phyloP scores from a whole-genome alignment of 2,329 filamentous ascomycete genomes.

The Aspergillus sp. region DNA sequence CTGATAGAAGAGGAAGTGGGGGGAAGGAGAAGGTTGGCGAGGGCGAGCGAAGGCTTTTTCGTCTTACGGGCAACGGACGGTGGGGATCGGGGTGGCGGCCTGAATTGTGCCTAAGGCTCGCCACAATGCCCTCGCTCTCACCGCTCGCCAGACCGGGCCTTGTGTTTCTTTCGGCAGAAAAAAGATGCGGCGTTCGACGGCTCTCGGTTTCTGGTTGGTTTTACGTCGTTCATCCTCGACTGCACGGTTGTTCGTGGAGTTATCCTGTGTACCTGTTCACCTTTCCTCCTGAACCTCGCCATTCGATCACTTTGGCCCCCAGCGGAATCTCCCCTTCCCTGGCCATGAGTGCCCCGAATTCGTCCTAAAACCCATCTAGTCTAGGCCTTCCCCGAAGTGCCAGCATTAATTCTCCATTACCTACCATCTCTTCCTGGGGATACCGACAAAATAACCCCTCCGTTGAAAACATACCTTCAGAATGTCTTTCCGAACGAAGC shows the following conservation, averaged over 20 bases:
- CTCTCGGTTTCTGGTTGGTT: no score
- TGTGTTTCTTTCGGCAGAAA: constrained; percentile 10
- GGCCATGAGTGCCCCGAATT: neutral
- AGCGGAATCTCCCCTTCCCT: neutral
- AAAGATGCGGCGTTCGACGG: neutral
- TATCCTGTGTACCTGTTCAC: no score
- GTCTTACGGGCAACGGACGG: constrained; percentile 5
- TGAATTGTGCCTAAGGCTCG: constrained; percentile 29
- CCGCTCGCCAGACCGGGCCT: constrained; percentile 10
- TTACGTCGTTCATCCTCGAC: no score
- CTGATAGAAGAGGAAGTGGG: constrained; percentile 17
- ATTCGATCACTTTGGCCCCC: neutral
- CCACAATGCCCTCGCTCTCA: constrained; percentile 8
- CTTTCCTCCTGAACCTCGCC: neutral
- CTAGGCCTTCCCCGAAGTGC: neutral
- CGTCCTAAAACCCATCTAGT: neutral
- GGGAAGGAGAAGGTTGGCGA: constrained; percentile 20
- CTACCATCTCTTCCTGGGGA: neutral
- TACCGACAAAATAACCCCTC: neutral
- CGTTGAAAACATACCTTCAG: constrained; percentile 11
- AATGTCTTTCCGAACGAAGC: constrained; percentile 9
- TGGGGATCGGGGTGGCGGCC: constrained; percentile 20
- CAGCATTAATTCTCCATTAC: neutral
- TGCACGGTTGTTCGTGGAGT: no score
- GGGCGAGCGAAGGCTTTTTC: constrained; percentile 19